Percentiles rank a stretch among this genome's conserved stretches.
phyloP scores from a whole-genome alignment of 352 stramenopile genomes.

The Thalassiosira mediterranea region DNA sequence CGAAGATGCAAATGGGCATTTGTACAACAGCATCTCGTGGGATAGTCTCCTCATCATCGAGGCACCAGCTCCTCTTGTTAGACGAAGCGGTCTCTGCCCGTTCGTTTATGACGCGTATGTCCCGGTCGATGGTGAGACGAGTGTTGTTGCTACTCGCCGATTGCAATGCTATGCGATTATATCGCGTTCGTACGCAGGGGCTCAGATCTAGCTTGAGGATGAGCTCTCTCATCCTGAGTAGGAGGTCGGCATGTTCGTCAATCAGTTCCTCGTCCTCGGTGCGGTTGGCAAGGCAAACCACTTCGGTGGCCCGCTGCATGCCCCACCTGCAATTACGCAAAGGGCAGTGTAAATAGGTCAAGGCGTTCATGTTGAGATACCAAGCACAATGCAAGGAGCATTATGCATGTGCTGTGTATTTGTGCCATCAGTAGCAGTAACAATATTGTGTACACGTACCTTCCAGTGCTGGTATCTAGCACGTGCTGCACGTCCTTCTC shows the following conservation, averaged over 20 bases:
- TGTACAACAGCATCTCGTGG: neutral
- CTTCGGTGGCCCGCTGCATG: neutral
- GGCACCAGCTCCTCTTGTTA: slow-evolving; percentile 21
- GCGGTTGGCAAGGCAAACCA: slow-evolving; percentile 20
- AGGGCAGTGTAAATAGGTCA: no score
- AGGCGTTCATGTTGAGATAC: no score
- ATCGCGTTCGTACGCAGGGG: slow-evolving; percentile 39
- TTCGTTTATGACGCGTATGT: slow-evolving; percentile 43
- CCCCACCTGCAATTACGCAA: no score
- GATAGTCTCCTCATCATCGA: slow-evolving; percentile 19
- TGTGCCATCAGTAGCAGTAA: no score
- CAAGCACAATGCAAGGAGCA: no score
- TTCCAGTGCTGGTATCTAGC: slow-evolving; percentile 3
- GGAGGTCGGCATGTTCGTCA: slow-evolving; percentile 5
- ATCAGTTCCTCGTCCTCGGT: slow-evolving; percentile 18
- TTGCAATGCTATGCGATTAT: slow-evolving; percentile 43
- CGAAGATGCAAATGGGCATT: slow-evolving; percentile 39
- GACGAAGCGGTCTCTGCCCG: neutral
- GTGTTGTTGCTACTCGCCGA: slow-evolving; percentile 28
- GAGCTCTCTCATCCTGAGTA: slow-evolving; percentile 33
- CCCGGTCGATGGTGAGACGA: slow-evolving; percentile 46
- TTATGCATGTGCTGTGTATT: no score
- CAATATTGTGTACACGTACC: no score
- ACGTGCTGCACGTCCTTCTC: slow-evolving; percentile 26
- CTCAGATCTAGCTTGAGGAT: slow-evolving; percentile 34